A percentile compares a stretch with the other conserved stretches of the same genome.
These are phyloP conservation scores for Daldinia concentrica DNA, from an alignment of 495 filamentous ascomycete genomes.

Conservation along the genomic window DNA sequence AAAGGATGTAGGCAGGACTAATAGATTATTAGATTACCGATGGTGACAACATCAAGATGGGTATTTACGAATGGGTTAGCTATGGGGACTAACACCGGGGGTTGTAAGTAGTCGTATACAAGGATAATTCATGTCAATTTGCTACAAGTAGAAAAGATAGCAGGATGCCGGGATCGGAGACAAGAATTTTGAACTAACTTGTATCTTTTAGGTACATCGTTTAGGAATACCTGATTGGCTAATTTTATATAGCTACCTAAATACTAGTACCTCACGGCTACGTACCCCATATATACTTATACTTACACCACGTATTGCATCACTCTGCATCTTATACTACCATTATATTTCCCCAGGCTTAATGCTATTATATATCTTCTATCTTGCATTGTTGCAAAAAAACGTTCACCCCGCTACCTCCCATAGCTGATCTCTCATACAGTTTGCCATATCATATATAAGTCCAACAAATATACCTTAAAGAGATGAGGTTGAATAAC, in stretches of 20 bases:
- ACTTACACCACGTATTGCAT: not conserved
- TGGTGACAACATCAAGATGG: not conserved
- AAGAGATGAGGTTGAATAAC: constrained; percentile 28
- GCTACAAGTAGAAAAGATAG: not conserved
- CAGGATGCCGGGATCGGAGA: constrained; percentile 43
- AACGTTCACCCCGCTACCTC: too few relatives aligned
- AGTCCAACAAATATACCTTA: not conserved
- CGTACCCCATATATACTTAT: too few relatives aligned
- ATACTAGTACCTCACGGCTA: too few relatives aligned
- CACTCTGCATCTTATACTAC: not conserved
- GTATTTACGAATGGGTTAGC: not conserved
- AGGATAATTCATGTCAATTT: constrained; percentile 11
- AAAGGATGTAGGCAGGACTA: too few relatives aligned
- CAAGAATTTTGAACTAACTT: constrained; percentile 27
- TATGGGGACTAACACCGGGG: not conserved
- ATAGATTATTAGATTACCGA: not conserved
- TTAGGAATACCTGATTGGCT: not conserved
- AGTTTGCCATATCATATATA: too few relatives aligned
- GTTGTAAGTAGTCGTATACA: constrained; percentile 1
- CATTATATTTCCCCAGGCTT: not conserved
- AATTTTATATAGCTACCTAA: not conserved
- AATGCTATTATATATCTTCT: not conserved
- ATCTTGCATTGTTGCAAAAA: too few relatives aligned
- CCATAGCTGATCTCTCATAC: too few relatives aligned
- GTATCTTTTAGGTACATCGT: not conserved